phyloP scores from a whole-genome alignment of 2,329 filamentous ascomycete genomes.

The Sporothrix brasiliensis region DNA sequence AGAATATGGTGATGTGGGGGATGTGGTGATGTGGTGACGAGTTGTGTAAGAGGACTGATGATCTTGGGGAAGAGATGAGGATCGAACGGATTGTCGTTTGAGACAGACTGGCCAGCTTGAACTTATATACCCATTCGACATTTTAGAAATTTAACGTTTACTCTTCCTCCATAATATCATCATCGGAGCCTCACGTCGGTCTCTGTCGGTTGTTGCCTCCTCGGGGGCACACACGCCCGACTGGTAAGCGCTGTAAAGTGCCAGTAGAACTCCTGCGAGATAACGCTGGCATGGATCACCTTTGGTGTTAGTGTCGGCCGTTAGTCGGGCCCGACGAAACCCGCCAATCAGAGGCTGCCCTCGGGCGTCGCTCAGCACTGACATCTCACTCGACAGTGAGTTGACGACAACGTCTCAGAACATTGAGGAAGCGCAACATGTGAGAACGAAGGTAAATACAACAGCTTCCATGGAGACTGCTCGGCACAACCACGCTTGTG shows the following conservation, averaged over 20 bases:
- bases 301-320: neutral
- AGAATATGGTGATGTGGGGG: neutral
- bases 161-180: neutral
- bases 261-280: neutral
- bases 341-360: constrained; percentile 10
- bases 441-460: neutral
- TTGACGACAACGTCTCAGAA: neutral
- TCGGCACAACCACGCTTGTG: neutral
- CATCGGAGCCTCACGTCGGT: neutral
- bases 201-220: too few species aligned
- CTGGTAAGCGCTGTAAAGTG: neutral
- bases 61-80: too few species aligned
- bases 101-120: too few species aligned
- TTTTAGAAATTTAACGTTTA: neutral
- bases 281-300: neutral
- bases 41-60: too few species aligned
- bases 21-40: neutral
- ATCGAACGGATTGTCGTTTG: too few species aligned
- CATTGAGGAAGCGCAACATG: too few species aligned
- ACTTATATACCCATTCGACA: neutral
- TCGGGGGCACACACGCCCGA: too few species aligned
- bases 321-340: constrained; percentile 11
- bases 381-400: neutral
- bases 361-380: neutral
- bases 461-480: neutral